Base-by-base conservation (phyloP, 805 yeast species). In the Wickerhamomyces silvicola region DNA sequence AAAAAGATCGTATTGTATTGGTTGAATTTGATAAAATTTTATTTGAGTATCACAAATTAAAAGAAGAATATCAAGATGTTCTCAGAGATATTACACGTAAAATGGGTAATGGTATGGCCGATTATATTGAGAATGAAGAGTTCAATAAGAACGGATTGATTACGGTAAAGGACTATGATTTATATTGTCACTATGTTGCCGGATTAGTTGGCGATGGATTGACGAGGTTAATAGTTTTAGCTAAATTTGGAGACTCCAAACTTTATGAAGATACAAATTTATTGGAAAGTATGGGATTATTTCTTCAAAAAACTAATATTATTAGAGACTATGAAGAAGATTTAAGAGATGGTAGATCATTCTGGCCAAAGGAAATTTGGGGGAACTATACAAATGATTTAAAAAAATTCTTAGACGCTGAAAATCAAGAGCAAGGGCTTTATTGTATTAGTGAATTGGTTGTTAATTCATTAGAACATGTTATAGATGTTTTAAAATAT, bases 101-200 rank as follows among this genome's bases (percentile, higher is more conserved):
- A 56, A 92, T 92, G 98, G 98, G 97, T 36, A 77, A 84, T 45
- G 98, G 98, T 35, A 92, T 92, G 98, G 97, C 97, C 20, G 87
- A 85, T 52, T 92, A 88, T 59, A 77, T 83, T 33, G 64, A 71
- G 47, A 78, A 81, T 50, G 92, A 81, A 31, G 70, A 79, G 41
- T 84, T 84, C 63, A 86, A 85, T 56, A 54, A 72, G 43, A 75
- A 75, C 39, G 97, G 97, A 2, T 78, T 92, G 28, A 64, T 64
- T 30, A 85, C 96, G 2, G 56, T 83, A 27, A 66, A 71, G 39
- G 97, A 87, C 52, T 92, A 82, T 55, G 88, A 92, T 54, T 66
- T 81, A 39, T 92, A 92, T 65, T 92, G 99, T 60, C 88, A 88
- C 60, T 85, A 88, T 52, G 99, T 92, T 37, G 98, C 99, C 2